Evolutionary conservation across 2,329 filamentous ascomycete genomes (phyloP).

Genomic region (Dactylellina cionopaga): DNA sequence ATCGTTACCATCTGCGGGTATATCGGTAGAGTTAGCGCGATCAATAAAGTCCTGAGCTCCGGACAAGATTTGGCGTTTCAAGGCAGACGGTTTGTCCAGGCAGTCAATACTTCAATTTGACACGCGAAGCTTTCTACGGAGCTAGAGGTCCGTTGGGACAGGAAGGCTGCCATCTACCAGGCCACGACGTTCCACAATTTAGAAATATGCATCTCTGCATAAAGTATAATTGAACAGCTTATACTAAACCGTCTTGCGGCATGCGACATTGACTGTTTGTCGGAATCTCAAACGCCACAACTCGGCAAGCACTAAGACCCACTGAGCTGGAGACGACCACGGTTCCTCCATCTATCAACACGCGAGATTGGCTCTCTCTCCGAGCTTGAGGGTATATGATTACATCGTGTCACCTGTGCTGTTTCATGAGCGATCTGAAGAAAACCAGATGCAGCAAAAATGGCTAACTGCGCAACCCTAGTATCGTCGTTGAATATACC

Average conservation of each 20-base stretch:
- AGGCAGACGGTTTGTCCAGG: constrained; percentile 6
- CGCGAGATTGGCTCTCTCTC: background rate
- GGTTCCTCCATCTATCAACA: background rate
- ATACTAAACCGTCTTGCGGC: constrained; percentile 1
- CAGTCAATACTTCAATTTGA: constrained; percentile 5
- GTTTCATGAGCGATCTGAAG: too few species aligned
- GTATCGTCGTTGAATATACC: background rate
- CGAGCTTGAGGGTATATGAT: too few species aligned
- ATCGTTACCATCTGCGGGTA: too few species aligned
- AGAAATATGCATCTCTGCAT: constrained; percentile 38
- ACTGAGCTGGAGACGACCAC: constrained; percentile 29
- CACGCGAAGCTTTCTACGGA: background rate
- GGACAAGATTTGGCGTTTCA: background rate
- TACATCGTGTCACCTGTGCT: too few species aligned
- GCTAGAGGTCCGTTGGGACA: too few species aligned
- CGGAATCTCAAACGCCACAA: background rate
- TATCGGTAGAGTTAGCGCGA: too few species aligned
- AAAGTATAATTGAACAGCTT: too few species aligned
- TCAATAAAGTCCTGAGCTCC: too few species aligned
- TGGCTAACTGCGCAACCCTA: too few species aligned
- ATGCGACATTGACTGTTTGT: background rate
- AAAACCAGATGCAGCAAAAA: too few species aligned
- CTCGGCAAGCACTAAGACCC: constrained; percentile 24
- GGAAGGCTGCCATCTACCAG: constrained; percentile 18
- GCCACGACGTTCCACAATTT: constrained; percentile 7